Evolutionary conservation across 2,329 filamentous ascomycete genomes (phyloP).

Genomic region (Furcasterigmium furcatum): DNA sequence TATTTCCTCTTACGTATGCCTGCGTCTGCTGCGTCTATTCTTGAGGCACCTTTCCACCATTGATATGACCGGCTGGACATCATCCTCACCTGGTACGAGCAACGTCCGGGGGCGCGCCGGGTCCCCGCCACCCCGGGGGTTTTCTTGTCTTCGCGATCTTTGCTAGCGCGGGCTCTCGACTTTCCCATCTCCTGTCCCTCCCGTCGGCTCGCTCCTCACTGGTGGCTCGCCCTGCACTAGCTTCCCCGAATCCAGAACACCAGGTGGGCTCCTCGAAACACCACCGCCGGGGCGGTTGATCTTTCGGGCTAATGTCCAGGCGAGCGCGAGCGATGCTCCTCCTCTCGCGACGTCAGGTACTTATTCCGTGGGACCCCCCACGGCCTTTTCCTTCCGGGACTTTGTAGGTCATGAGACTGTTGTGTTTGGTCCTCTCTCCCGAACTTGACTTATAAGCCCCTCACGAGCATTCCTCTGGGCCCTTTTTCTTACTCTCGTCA

Average conservation of each 20-base stretch:
- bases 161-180: too few relatives aligned
- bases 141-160: too few relatives aligned
- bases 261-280: not conserved
- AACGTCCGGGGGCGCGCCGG: too few relatives aligned
- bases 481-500: slow-evolving; percentile 5
- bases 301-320: slow-evolving; percentile 34
- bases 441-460: slow-evolving; percentile 20
- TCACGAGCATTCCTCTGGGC: slow-evolving; percentile 3
- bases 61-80: not conserved
- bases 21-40: not conserved
- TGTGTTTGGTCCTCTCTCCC: slow-evolving; percentile 11
- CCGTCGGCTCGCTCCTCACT: not conserved
- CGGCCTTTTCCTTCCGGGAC: slow-evolving; percentile 9
- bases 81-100: too few relatives aligned
- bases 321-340: too few relatives aligned
- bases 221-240: not conserved
- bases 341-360: slow-evolving; percentile 20
- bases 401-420: slow-evolving; percentile 29
- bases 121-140: too few relatives aligned
- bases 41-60: not conserved
- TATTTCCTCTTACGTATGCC: slow-evolving; percentile 2
- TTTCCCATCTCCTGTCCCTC: too few relatives aligned
- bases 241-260: not conserved
- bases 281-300: slow-evolving; percentile 14
- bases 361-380: slow-evolving; percentile 25